Base-by-base conservation (phyloP, 202 grass and related monocot species). In the Panicum hallii region DNA sequence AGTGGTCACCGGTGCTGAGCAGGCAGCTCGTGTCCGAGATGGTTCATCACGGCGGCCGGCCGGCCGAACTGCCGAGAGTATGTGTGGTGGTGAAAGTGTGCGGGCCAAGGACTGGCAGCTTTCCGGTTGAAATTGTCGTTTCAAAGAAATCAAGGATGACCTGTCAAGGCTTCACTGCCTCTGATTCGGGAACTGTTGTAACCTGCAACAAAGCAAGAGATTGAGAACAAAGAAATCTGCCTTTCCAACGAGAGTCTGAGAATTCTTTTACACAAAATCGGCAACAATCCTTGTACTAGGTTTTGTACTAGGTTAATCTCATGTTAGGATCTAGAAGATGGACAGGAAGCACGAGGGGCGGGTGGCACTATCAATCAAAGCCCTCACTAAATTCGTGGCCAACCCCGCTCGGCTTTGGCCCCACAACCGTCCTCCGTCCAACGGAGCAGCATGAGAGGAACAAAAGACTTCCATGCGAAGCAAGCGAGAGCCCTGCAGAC, bases 391-490 rank as follows among this genome's bases (percentile, higher is more conserved):
- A 86, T 44, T 72, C 9, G 47, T 56, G 9, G 73, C 56, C 28
- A 55, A 83, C 44, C 9, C 40, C 30, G n/a, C 61, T 68, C 28
- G 22, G 22, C 43, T 40, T 70, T 23, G 13, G 47, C 47, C 11
- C 10, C 56, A 1, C 17, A 85, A 81, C 57, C 38, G 40, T 79
- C 52, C 5, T 26, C 26, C 26, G 26, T 26, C 26, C 26, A 68
- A 1, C 45, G 13, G 20, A n/a, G 1, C 61, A 36, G 40, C 26
- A 26, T 26, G 26, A 55, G 16, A 11, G 22, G 9, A 1, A 16
- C 15, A 13, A 38, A n/a, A 70, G 23, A 42, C 78, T 86, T 89
- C 72, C 38, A 45, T 48, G 55, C 64, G 63, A 89, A 85, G 87
- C 70, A 75, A 76, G 23, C 55, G 15, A 19, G 11, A 53, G 9